Percentiles rank a stretch among this genome's conserved stretches.
Conservation (phyloP, 2,329 filamentous ascomycete species). For the Rasamsonia emersonii region DNA sequence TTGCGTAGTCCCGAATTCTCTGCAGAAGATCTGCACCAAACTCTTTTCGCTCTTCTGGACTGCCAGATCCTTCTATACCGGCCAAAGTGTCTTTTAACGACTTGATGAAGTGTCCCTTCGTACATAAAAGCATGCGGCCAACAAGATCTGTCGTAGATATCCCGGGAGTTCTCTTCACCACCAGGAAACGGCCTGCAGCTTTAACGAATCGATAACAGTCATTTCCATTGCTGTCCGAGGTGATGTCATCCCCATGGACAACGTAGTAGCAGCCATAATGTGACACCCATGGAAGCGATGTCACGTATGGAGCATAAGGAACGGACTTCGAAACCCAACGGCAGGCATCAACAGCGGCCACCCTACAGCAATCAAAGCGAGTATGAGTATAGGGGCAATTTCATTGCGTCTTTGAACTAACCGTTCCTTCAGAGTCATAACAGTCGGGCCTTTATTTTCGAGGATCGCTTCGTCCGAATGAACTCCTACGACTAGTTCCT, state of each 20-base stretch:
- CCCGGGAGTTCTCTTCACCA: conserved; percentile 90
- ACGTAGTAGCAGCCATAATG: conserved; percentile 95
- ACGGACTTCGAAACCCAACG: conserved; percentile 85
- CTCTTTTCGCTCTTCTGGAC: conserved; percentile 55
- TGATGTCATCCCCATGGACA: conserved; percentile 95
- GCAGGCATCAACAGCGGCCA: conserved; percentile 87
- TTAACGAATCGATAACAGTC: conserved; percentile 99
- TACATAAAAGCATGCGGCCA: conserved; percentile 92
- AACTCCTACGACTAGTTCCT: conserved; percentile 81
- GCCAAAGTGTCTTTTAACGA: conserved; percentile 61
- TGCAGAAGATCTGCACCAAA: conserved; percentile 63
- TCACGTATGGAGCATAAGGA: conserved; percentile 86
- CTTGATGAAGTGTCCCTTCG: conserved; percentile 85
- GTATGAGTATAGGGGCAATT: conserved; percentile 1
- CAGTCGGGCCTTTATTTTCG: conserved; percentile 94
- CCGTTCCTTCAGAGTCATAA: conserved; percentile 91
- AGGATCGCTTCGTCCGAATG: conserved; percentile 94
- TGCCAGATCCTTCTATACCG: conserved; percentile 65
- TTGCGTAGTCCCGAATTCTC: conserved; percentile 77
- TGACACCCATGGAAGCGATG: conserved; percentile 82
- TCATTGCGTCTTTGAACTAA: conserved; percentile 21
- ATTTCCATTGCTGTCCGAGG: conserved; percentile 82
- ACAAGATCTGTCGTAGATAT: conserved; percentile 98
- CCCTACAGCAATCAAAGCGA: conserved; percentile 37
- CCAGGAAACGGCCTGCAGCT: conserved; percentile 84